Evolutionary conservation across 169 alveolate species (phyloP).

Genomic region (Plasmodium cynomolgi): DNA sequence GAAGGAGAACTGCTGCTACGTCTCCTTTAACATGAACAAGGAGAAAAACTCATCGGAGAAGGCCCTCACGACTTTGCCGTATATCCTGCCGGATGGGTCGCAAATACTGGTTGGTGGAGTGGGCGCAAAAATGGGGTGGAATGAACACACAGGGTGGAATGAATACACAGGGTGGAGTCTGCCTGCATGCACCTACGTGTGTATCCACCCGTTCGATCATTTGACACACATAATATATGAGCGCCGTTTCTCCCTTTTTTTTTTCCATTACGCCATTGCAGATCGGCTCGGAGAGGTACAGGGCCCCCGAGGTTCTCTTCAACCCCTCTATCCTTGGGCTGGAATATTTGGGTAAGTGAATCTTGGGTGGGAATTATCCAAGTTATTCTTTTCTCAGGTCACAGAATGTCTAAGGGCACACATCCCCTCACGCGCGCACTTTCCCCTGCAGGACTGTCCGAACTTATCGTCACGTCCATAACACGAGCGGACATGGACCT

Average conservation of each 20-base stretch:
- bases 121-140: neutral
- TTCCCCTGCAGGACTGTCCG: conserved; percentile 75
- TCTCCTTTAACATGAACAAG: conserved; percentile 66
- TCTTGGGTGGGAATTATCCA: neutral
- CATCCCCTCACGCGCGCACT: neutral
- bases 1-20: conserved; percentile 83
- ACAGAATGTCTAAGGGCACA: neutral
- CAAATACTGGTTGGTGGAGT: conserved; percentile 34
- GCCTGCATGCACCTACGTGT: neutral
- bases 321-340: conserved; percentile 74
- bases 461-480: conserved; percentile 78
- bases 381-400: neutral
- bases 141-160: neutral
- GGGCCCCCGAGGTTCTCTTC: conserved; percentile 80
- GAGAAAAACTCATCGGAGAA: conserved; percentile 74
- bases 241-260: neutral
- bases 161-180: neutral
- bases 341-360: conserved; percentile 68
- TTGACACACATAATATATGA: neutral
- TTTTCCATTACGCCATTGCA: neutral
- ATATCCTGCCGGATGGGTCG: conserved; percentile 80
- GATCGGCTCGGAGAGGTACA: conserved; percentile 79
- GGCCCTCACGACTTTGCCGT: conserved; percentile 58
- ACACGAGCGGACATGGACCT: conserved; percentile 86
- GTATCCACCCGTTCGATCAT: neutral